These are phyloP conservation scores for Nephromyces sp. DNA, from an alignment of 169 alveolate species.

Conservation along the genomic window DNA sequence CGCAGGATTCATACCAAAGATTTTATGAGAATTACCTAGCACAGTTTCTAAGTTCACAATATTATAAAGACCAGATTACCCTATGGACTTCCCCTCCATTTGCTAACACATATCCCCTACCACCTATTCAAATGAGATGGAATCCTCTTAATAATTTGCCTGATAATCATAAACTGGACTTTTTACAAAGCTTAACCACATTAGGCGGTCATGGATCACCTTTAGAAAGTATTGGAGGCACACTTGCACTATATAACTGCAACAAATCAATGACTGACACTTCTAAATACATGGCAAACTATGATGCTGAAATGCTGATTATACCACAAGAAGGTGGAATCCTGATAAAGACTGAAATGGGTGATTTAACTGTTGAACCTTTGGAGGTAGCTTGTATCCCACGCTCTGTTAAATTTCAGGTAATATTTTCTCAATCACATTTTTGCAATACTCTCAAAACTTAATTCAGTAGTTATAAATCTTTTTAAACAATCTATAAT, in stretches of 20 bases:
- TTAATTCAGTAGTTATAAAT: too few relatives aligned
- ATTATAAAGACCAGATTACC: neutral
- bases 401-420: neutral
- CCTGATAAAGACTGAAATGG: slow-evolving; percentile 47
- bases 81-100: neutral
- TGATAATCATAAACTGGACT: slow-evolving; percentile 14
- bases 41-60: too few relatives aligned
- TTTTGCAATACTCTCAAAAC: too few relatives aligned
- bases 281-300: neutral
- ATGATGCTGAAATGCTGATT: slow-evolving; percentile 67
- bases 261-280: slow-evolving; percentile 42
- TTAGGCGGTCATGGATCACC: slow-evolving; percentile 62
- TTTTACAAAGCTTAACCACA: slow-evolving; percentile 53
- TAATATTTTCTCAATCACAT: too few relatives aligned
- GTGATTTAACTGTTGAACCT: neutral
- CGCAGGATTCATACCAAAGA: neutral
- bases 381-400: slow-evolving; percentile 8
- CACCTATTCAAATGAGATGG: neutral
- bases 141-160: neutral
- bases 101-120: neutral
- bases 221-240: slow-evolving; percentile 46
- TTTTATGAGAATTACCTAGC: neutral
- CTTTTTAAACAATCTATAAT: too few relatives aligned
- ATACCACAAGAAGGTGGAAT: slow-evolving; percentile 59
- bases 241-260: slow-evolving; percentile 53